These are phyloP conservation scores for Aspergillus pseudoterreus DNA, from an alignment of 2,329 filamentous ascomycete species.

Conservation along the genomic window DNA sequence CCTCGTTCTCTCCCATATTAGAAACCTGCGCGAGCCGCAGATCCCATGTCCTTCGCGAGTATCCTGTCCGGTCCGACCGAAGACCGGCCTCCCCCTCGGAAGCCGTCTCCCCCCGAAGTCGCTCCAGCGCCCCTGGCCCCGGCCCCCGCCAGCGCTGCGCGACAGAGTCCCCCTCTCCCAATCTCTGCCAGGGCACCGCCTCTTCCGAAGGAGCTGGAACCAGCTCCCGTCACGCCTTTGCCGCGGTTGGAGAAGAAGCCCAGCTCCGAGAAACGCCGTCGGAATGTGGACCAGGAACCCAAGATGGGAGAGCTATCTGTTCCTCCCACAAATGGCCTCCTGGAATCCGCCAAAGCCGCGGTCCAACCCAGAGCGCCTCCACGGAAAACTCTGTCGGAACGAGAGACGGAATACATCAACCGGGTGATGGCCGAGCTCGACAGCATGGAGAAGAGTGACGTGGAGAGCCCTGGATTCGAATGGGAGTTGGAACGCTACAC, in stretches of 20 bases:
- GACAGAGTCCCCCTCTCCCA: constrained; percentile 19
- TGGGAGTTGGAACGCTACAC: constrained; percentile 52
- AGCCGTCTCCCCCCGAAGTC: constrained; percentile 42
- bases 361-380: constrained; percentile 33
- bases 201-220: constrained; percentile 21
- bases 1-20: constrained; percentile 31
- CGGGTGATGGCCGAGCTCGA: constrained; percentile 60
- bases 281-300: constrained; percentile 19
- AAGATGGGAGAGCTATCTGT: constrained; percentile 15
- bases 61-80: constrained; percentile 80
- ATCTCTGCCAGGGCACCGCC: constrained; percentile 14
- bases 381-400: constrained; percentile 52
- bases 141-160: constrained; percentile 8
- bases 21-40: constrained; percentile 70
- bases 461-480: constrained; percentile 52
- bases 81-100: constrained; percentile 46
- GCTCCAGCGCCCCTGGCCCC: constrained; percentile 17
- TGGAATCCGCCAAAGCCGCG: constrained; percentile 14
- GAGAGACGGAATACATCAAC: constrained; percentile 68
- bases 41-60: constrained; percentile 95
- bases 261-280: constrained; percentile 24
- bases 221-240: constrained; percentile 21
- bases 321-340: constrained; percentile 23
- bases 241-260: constrained; percentile 29
- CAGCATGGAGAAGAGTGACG: constrained; percentile 53